Evolutionary conservation across 2,329 filamentous ascomycete species (phyloP).

Genomic region (Blumeria graminis): DNA sequence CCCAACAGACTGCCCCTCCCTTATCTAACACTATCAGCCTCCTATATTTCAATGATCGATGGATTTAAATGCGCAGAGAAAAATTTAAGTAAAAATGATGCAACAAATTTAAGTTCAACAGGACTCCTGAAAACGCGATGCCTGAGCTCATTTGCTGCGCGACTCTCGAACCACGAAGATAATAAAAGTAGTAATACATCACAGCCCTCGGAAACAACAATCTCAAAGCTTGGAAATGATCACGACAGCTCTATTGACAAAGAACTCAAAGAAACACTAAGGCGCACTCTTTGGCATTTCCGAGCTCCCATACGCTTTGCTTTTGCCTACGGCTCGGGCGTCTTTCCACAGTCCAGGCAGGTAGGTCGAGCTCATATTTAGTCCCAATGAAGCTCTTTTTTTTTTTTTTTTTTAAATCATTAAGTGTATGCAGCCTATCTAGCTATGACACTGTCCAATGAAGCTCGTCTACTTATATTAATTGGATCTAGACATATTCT

Average conservation of each 20-base stretch:
- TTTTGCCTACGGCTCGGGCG: slow-evolving; percentile 90
- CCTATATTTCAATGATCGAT: no score
- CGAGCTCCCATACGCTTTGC: slow-evolving; percentile 84
- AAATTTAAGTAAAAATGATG: neutral
- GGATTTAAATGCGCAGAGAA: no score
- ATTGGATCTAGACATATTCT: neutral
- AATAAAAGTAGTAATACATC: slow-evolving; percentile 47
- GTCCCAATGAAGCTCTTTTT: neutral
- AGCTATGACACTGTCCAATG: no score
- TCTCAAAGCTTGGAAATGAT: slow-evolving; percentile 71
- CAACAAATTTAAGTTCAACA: neutral
- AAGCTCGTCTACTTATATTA: neutral
- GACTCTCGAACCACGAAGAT: slow-evolving; percentile 38
- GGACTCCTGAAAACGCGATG: slow-evolving; percentile 1
- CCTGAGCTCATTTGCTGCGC: slow-evolving; percentile 4
- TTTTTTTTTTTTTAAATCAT: no score
- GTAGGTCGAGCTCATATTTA: slow-evolving; percentile 4
- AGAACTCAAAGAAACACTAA: slow-evolving; percentile 78
- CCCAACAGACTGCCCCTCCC: no score
- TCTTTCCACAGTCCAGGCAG: slow-evolving; percentile 51
- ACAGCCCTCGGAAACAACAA: slow-evolving; percentile 52
- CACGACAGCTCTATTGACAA: slow-evolving; percentile 91
- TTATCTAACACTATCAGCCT: no score
- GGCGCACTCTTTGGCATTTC: slow-evolving; percentile 77
- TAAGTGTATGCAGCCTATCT: no score